Percentiles rank a stretch among this genome's conserved stretches.
Conservation (phyloP, 2,329 filamentous ascomycete species). For the Arthroderma sp. region DNA sequence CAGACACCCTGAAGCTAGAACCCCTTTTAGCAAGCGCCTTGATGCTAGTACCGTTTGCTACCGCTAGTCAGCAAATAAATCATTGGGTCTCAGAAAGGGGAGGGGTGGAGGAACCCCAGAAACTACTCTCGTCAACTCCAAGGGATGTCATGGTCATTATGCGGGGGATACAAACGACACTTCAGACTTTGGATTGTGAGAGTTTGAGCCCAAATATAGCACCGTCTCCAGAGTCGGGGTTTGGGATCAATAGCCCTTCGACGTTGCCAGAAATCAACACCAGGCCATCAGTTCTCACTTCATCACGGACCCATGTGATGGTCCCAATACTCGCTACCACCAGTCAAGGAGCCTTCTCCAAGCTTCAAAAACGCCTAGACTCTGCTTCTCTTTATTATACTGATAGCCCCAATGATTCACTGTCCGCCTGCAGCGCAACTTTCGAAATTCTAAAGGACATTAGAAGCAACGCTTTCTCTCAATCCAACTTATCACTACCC, state of each 20-base stretch:
- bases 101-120: background rate
- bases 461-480: conserved; percentile 1
- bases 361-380: conserved; percentile 2
- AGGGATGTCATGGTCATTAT: conserved; percentile 7
- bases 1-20: conserved; percentile 10
- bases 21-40: conserved; percentile 14
- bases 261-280: background rate
- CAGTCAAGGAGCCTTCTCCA: background rate
- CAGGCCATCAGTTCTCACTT: background rate
- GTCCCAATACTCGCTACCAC: background rate
- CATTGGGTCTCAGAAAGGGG: conserved; percentile 11
- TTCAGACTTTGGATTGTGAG: conserved; percentile 4
- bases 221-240: background rate
- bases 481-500: background rate
- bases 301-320: conserved; percentile 1
- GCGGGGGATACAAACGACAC: conserved; percentile 4
- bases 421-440: conserved; percentile 5
- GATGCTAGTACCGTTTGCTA: conserved; percentile 13
- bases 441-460: conserved; percentile 5
- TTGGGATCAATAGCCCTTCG: background rate
- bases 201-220: background rate
- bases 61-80: conserved; percentile 13
- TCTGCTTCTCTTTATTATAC: background rate
- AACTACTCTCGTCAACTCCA: conserved; percentile 4
- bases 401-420: background rate